These are phyloP conservation scores for Aspergillus sclerotiicarbonarius DNA, from an alignment of 495 filamentous ascomycete species.

Conservation along the genomic window DNA sequence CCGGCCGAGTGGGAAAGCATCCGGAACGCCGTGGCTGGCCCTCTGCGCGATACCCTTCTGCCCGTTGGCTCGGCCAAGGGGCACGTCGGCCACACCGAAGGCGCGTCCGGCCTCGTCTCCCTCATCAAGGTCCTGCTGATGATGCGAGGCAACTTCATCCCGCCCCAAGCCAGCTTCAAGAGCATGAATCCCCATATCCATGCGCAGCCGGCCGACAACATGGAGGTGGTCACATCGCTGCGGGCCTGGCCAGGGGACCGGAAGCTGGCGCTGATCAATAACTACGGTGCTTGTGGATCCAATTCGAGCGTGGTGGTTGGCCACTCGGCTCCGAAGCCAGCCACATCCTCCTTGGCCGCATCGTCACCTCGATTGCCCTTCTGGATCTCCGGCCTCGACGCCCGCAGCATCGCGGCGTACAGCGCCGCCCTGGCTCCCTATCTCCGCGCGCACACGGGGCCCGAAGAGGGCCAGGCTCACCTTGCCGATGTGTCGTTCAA, in stretches of 20 bases:
- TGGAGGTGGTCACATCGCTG: constrained; percentile 31
- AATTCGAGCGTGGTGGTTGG: constrained; percentile 35
- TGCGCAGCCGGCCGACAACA: constrained; percentile 21
- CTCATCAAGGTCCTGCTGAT: constrained; percentile 48
- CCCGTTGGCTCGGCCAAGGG: constrained; percentile 45
- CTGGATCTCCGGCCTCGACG: constrained; percentile 8
- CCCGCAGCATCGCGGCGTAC: neutral
- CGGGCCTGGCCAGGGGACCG: constrained; percentile 27
- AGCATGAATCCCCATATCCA: constrained; percentile 34
- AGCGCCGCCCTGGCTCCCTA: neutral
- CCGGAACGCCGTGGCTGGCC: constrained; percentile 27
- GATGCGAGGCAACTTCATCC: constrained; percentile 41
- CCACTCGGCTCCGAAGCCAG: constrained; percentile 8
- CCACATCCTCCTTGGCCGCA: neutral
- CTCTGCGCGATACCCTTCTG: constrained; percentile 10
- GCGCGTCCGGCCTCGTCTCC: constrained; percentile 39
- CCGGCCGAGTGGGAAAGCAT: constrained; percentile 52
- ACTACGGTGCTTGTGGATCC: constrained; percentile 44
- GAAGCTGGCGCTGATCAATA: constrained; percentile 42
- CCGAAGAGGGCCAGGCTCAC: neutral
- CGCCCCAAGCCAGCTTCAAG: constrained; percentile 37
- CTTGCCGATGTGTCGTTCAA: constrained; percentile 35
- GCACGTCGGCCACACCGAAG: constrained; percentile 49
- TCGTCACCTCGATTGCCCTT: constrained; percentile 1
- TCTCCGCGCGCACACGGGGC: neutral